These are phyloP conservation scores for Blastomyces percursus DNA, from an alignment of 2,329 filamentous ascomycete species.

Conservation along the genomic window DNA sequence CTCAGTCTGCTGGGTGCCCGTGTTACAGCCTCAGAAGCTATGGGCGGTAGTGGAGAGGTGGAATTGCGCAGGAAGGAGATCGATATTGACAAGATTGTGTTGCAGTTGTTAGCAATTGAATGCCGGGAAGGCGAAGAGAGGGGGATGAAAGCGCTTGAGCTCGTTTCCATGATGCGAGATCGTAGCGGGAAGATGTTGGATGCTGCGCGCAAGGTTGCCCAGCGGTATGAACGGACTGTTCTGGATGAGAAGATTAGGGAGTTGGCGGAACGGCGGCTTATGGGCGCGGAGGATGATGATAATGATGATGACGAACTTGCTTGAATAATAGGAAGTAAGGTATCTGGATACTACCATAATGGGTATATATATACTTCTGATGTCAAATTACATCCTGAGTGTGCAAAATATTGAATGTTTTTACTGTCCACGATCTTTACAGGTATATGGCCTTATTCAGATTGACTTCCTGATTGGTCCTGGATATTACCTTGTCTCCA, in stretches of 20 bases:
- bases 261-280: conserved; percentile 59
- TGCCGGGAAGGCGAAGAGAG: conserved; percentile 87
- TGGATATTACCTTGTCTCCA: too few species aligned
- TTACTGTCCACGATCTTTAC: too few species aligned
- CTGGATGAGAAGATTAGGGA: conserved; percentile 86
- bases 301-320: conserved; percentile 22
- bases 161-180: conserved; percentile 78
- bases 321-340: not conserved
- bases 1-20: conserved; percentile 66
- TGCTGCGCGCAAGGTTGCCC: conserved; percentile 78
- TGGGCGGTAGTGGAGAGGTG: conserved; percentile 49
- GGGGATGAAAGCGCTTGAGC: conserved; percentile 88
- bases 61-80: conserved; percentile 62
- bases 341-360: not conserved
- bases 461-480: too few species aligned
- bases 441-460: too few species aligned
- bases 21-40: conserved; percentile 55
- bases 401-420: too few species aligned
- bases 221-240: conserved; percentile 67
- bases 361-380: not conserved
- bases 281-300: conserved; percentile 49
- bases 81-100: conserved; percentile 77
- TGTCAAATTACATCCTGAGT: not conserved
- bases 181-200: conserved; percentile 80
- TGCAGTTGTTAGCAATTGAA: conserved; percentile 81